These are phyloP conservation scores for Penicillium fimorum DNA, from an alignment of 495 filamentous ascomycete genomes.

Conservation along the genomic window DNA sequence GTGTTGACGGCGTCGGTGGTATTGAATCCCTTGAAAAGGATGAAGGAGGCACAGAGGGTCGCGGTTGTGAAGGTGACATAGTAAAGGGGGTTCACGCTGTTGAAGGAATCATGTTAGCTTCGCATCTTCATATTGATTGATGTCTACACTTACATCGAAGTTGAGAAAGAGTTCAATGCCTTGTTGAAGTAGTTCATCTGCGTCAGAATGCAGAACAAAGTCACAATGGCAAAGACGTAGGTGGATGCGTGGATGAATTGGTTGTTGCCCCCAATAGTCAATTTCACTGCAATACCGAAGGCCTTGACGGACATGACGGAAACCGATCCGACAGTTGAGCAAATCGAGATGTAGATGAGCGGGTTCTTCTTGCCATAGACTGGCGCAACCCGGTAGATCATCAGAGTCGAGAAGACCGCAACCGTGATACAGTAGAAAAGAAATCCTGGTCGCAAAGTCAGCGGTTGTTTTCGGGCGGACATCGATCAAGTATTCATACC, in stretches of 20 bases:
- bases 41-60: constrained; percentile 92
- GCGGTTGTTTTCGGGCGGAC: neutral
- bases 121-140: neutral
- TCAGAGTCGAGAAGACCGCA: constrained; percentile 76
- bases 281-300: constrained; percentile 92
- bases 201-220: constrained; percentile 86
- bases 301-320: constrained; percentile 99
- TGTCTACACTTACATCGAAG: constrained; percentile 72
- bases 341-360: constrained; percentile 93
- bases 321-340: constrained; percentile 91
- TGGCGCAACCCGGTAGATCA: constrained; percentile 94
- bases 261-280: constrained; percentile 87
- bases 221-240: constrained; percentile 94
- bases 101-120: constrained; percentile 28
- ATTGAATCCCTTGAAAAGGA: constrained; percentile 96
- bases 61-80: constrained; percentile 99
- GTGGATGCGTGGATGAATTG: constrained; percentile 92
- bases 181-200: constrained; percentile 99
- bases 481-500: constrained; percentile 51
- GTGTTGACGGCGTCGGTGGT: constrained; percentile 92
- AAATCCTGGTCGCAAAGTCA: constrained; percentile 60
- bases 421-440: constrained; percentile 77
- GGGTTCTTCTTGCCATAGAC: constrained; percentile 91
- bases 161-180: constrained; percentile 93
- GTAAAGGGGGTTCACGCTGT: constrained; percentile 94